These are phyloP conservation scores for Apiospora aurea DNA, from an alignment of 2,329 filamentous ascomycete genomes.

Conservation along the genomic window DNA sequence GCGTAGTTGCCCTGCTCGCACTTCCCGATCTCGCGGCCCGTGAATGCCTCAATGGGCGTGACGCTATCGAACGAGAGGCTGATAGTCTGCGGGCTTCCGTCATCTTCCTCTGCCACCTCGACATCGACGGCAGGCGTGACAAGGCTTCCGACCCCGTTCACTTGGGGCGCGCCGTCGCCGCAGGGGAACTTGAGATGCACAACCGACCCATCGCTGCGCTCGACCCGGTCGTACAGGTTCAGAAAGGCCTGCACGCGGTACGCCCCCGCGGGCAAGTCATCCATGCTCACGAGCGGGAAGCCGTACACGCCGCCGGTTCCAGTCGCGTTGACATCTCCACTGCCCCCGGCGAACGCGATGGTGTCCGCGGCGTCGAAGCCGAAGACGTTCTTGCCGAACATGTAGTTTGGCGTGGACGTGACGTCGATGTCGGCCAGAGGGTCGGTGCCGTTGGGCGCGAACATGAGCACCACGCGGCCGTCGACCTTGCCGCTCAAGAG, in stretches of 20 bases:
- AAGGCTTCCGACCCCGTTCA: constrained; percentile 33
- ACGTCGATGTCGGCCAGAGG: constrained; percentile 35
- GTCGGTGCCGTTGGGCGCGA: constrained; percentile 35
- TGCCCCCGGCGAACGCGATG: constrained; percentile 29
- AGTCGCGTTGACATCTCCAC: constrained; percentile 23
- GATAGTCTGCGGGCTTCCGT: background rate
- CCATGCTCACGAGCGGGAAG: constrained; percentile 31
- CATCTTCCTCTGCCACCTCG: constrained; percentile 22
- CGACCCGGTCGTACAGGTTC: constrained; percentile 32
- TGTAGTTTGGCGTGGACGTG: constrained; percentile 33
- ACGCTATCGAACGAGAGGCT: constrained; percentile 32
- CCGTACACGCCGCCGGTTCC: constrained; percentile 31
- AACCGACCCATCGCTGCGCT: constrained; percentile 32
- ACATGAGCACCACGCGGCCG: constrained; percentile 36
- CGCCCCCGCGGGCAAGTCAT: constrained; percentile 30
- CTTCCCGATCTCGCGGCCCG: constrained; percentile 31
- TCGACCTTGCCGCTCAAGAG: constrained; percentile 31
- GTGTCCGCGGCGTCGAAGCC: constrained; percentile 29
- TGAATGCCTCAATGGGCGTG: constrained; percentile 26
- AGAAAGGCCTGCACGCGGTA: constrained; percentile 36
- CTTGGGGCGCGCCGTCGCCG: constrained; percentile 33
- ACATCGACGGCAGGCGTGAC: constrained; percentile 31
- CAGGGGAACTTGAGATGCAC: constrained; percentile 34
- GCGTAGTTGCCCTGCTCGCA: constrained; percentile 35
- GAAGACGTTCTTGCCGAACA: constrained; percentile 35